Base-by-base conservation (phyloP, 1,139 yeast species). In the Magnusiomyces paraingens region DNA sequence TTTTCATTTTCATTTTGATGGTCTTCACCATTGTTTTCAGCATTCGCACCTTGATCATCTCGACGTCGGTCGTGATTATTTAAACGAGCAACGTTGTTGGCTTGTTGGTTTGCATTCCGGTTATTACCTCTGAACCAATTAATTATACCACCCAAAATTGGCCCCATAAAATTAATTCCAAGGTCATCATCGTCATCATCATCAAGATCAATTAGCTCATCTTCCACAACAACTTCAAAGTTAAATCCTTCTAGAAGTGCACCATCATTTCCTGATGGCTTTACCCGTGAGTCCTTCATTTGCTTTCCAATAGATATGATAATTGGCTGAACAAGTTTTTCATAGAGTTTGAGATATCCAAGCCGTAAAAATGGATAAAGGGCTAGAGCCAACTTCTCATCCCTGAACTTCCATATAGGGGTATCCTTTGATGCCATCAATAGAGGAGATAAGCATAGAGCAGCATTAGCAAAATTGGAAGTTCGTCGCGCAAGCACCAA, bases 331-430 rank as follows among this genome's bases (percentile, higher is more conserved):
- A 65, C 60, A 21, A 61, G 36, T 4, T 53, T 21, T 39, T 63
- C 64, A 51, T 65, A 64, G 3, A 60, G 35, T 11, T 50, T 29
- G 21, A 60, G 62, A 53, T 65, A 65, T 14, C 54, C 58, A 22
- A 64, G 43, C 47, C 68, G 52, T 18, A 54, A 58, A 51, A 54
- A 49, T 2, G 68, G 66, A 22, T 65, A 46, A 32, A 60, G 17
- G 1, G 62, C 59, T 42, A 64, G 26, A 2, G 66, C 59, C 21
- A 62, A 46, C 29, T 60, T 52, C 11, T 67, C 61, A 1, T 68
- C 68, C 1, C 58, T 50, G 42, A 64, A 57, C 50, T 53, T 52
- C 66, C 66, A 63, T 3, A 65, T 65, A 18, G 59, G 59, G 39
- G 56, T 57, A 1, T 52, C 52, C 17, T 48, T 32, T 38, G 58